Percentiles rank a stretch among this genome's conserved stretches.
These are phyloP conservation scores for Arthromyces matolae DNA, from an alignment of 768 basidiomycete species.

Conservation along the genomic window DNA sequence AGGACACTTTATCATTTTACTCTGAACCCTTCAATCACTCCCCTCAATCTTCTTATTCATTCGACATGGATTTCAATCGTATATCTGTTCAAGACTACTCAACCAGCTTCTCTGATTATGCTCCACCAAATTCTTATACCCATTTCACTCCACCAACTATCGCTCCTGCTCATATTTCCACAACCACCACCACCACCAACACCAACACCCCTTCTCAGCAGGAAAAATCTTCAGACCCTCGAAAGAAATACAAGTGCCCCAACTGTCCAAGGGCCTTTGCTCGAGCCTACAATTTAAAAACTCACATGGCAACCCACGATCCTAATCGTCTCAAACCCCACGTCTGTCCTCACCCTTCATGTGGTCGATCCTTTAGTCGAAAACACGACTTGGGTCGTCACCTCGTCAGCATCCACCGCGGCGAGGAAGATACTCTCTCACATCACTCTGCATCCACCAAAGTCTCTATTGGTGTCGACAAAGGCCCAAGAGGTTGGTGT, in stretches of 20 bases:
- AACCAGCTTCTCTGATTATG: slow-evolving; percentile 67
- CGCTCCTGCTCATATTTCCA: slow-evolving; percentile 53
- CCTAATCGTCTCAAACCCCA: slow-evolving; percentile 89
- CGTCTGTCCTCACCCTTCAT: slow-evolving; percentile 80
- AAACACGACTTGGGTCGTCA: slow-evolving; percentile 94
- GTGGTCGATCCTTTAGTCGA: slow-evolving; percentile 88
- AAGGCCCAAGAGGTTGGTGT: slow-evolving; percentile 64
- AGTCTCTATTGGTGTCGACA: slow-evolving; percentile 66
- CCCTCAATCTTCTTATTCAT: slow-evolving; percentile 51
- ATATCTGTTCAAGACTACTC: slow-evolving; percentile 61
- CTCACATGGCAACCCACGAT: slow-evolving; percentile 92
- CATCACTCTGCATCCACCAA: slow-evolving; percentile 36
- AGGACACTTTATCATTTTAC: slow-evolving; percentile 64
- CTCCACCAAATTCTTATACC: slow-evolving; percentile 47
- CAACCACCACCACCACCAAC: slow-evolving; percentile 44
- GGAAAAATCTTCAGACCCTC: slow-evolving; percentile 51
- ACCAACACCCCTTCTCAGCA: slow-evolving; percentile 38
- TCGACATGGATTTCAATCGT: slow-evolving; percentile 70
- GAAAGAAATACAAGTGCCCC: slow-evolving; percentile 76
- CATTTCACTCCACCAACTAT: slow-evolving; percentile 48
- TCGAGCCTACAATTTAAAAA: slow-evolving; percentile 91
- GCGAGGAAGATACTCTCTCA: slow-evolving; percentile 48
- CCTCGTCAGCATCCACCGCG: slow-evolving; percentile 79
- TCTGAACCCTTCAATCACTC: slow-evolving; percentile 66
- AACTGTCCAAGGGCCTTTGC: slow-evolving; percentile 85